Evolutionary conservation across 371 early-diverging fungal species (phyloP).

Genomic region (Rhizopus microsporus): DNA sequence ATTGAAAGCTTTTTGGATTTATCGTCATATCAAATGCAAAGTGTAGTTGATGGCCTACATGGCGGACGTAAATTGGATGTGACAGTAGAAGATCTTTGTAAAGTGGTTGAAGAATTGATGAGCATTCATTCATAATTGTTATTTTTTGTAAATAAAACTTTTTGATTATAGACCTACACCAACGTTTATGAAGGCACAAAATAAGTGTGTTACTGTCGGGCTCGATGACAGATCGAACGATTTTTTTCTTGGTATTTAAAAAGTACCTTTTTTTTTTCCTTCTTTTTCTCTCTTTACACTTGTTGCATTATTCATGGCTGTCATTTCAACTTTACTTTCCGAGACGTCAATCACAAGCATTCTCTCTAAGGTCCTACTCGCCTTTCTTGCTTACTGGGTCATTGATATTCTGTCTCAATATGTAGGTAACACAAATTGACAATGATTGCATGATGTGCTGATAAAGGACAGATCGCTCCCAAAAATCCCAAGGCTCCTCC

Average conservation of each 20-base stretch:
- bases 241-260: no score
- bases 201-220: no score
- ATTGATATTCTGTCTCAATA: conserved; percentile 47
- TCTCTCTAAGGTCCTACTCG: conserved; percentile 32
- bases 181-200: no score
- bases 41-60: conserved; percentile 57
- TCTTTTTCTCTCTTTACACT: background rate
- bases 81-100: conserved; percentile 49
- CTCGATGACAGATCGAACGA: no score
- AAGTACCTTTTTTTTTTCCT: background rate
- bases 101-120: conserved; percentile 54
- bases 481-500: conserved; percentile 77
- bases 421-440: conserved; percentile 22
- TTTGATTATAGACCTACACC: background rate
- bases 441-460: background rate
- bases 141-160: conserved; percentile 1
- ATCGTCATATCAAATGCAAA: conserved; percentile 60
- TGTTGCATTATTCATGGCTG: conserved; percentile 22
- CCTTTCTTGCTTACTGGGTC: conserved; percentile 28
- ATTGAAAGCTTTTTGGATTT: conserved; percentile 85
- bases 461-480: conserved; percentile 35
- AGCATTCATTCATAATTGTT: conserved; percentile 44
- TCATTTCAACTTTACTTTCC: conserved; percentile 23
- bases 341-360: conserved; percentile 20
- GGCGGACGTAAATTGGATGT: conserved; percentile 47